These are phyloP conservation scores for Dysphania ambrosioides DNA, from an alignment of 148 eudicot genomes.

Conservation along the genomic window DNA sequence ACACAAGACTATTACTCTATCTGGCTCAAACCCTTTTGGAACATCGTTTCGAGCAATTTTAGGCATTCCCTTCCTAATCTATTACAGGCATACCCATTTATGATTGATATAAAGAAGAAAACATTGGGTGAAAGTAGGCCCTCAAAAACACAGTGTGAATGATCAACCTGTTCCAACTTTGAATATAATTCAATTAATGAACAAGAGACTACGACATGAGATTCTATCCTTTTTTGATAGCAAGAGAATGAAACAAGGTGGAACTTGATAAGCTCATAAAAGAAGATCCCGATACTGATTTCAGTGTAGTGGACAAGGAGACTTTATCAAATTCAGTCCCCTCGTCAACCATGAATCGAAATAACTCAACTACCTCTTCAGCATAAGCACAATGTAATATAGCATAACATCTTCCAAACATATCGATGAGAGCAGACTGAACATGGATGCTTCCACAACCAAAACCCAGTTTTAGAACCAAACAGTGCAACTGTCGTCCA, in stretches of 20 bases:
- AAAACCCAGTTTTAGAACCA: conserved; percentile 50
- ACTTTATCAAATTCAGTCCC: conserved; percentile 60
- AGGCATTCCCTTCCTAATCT: conserved; percentile 66
- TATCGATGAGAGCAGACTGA: conserved; percentile 77
- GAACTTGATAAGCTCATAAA: conserved; percentile 50
- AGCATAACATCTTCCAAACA: conserved; percentile 84
- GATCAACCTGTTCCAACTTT: conserved; percentile 48
- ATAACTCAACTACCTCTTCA: conserved; percentile 67
- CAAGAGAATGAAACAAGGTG: conserved; percentile 58
- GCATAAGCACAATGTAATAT: conserved; percentile 44
- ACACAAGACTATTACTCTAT: conserved; percentile 69
- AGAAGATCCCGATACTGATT: conserved; percentile 49
- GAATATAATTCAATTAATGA: conserved; percentile 66
- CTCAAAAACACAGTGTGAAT: conserved; percentile 46
- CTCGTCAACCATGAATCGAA: conserved; percentile 59
- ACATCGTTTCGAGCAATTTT: conserved; percentile 49
- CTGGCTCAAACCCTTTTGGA: conserved; percentile 55
- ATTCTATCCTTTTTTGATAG: conserved; percentile 51
- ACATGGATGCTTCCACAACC: conserved; percentile 46
- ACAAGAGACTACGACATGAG: conserved; percentile 43
- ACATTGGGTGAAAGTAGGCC: conserved; percentile 48
- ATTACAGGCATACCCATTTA: conserved; percentile 64
- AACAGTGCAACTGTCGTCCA: conserved; percentile 67
- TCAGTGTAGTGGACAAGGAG: conserved; percentile 59
- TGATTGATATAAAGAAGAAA: conserved; percentile 60